A percentile compares a stretch with the other conserved stretches of the same genome.
phyloP scores from a whole-genome alignment of 2,329 filamentous ascomycete species.

The Plenodomus biglobosus region DNA sequence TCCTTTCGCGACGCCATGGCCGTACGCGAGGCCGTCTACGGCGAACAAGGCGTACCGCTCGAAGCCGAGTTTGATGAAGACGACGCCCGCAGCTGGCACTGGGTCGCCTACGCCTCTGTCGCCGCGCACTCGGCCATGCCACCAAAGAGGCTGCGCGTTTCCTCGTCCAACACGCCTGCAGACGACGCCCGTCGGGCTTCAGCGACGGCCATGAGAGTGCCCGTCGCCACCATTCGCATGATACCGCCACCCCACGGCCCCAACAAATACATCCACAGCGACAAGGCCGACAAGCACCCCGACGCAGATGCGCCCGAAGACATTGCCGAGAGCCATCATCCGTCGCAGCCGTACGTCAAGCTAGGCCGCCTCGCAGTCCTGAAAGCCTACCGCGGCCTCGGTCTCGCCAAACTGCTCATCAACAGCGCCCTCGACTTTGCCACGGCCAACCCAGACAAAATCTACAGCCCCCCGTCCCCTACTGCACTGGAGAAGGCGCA shows the following conservation, averaged over 20 bases:
- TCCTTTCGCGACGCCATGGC: conserved; percentile 58
- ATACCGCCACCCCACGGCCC: conserved; percentile 77
- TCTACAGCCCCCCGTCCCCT: conserved; percentile 45
- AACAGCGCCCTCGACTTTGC: conserved; percentile 70
- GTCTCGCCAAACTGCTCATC: conserved; percentile 67
- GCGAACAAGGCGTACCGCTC: conserved; percentile 59
- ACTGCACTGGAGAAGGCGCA: conserved; percentile 47
- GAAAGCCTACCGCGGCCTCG: conserved; percentile 63
- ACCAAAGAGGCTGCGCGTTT: conserved; percentile 44
- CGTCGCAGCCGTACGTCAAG: conserved; percentile 76
- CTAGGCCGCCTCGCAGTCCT: conserved; percentile 76
- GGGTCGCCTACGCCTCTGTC: conserved; percentile 77
- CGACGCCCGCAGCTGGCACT: conserved; percentile 78
- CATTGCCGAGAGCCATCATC: conserved; percentile 53
- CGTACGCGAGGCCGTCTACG: conserved; percentile 60
- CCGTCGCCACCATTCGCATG: conserved; percentile 76
- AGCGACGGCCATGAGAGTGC: conserved; percentile 48
- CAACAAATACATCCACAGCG: conserved; percentile 55
- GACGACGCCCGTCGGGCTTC: conserved; percentile 41
- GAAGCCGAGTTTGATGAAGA: conserved; percentile 79
- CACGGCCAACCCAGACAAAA: conserved; percentile 55
- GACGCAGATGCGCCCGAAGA: conserved; percentile 30
- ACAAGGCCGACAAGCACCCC: conserved; percentile 29
- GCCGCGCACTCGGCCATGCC: conserved; percentile 45
- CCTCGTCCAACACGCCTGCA: conserved; percentile 45